These are phyloP conservation scores for Oryza officinalis DNA, from an alignment of 176 grass and related monocot genomes.

Conservation along the genomic window DNA sequence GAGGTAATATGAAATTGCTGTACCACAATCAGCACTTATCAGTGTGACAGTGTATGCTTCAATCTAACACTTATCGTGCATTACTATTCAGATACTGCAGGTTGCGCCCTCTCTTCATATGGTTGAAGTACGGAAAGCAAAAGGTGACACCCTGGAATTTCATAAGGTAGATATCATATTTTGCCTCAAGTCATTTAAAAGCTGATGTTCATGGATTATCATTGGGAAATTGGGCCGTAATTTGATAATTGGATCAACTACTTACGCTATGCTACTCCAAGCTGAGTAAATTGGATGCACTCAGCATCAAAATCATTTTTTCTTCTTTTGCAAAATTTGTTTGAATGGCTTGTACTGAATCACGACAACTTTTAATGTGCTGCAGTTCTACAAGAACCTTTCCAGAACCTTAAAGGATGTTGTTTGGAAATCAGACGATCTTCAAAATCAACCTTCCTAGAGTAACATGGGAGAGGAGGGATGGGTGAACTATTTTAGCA, in stretches of 20 bases:
- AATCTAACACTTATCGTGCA: slow-evolving; percentile 19
- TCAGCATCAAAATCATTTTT: neutral
- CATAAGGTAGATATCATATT: slow-evolving; percentile 65
- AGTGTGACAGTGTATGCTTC: no score
- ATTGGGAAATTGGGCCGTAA: neutral
- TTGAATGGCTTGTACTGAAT: slow-evolving; percentile 17
- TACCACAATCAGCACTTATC: no score
- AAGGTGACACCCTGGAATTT: slow-evolving; percentile 93
- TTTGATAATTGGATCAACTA: neutral
- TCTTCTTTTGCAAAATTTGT: neutral
- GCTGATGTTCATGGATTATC: neutral
- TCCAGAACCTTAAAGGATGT: slow-evolving; percentile 77
- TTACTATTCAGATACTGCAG: slow-evolving; percentile 76
- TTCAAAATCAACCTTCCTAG: slow-evolving; percentile 25
- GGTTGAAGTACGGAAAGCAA: slow-evolving; percentile 91
- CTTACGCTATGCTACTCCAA: neutral
- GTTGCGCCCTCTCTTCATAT: slow-evolving; percentile 91
- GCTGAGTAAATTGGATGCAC: neutral
- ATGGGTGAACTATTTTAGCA: slow-evolving; percentile 43
- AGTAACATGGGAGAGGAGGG: slow-evolving; percentile 8
- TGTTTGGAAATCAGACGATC: slow-evolving; percentile 90
- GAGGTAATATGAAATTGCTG: slow-evolving; percentile 53
- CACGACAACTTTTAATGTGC: neutral
- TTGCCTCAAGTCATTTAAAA: neutral
- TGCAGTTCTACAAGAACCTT: slow-evolving; percentile 93